Conservation (phyloP, 2,329 filamentous ascomycete genomes). For the Diaporthe amygdali region DNA sequence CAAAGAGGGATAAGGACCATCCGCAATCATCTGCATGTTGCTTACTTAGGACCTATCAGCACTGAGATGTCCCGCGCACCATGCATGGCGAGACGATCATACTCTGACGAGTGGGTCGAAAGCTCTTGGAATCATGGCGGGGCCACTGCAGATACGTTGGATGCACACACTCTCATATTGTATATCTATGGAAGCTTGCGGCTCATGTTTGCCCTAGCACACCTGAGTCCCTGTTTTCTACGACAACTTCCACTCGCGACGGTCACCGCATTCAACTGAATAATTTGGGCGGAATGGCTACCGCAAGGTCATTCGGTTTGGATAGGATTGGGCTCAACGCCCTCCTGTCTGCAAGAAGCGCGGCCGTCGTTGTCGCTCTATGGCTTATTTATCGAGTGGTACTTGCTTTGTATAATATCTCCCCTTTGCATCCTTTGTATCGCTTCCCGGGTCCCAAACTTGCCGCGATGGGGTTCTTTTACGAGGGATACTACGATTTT, state of each 20-base stretch:
- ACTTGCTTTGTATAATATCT: conserved; percentile 11
- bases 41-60: not conserved
- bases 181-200: too few relatives aligned
- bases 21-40: not conserved
- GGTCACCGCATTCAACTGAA: not conserved
- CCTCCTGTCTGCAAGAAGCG: not conserved
- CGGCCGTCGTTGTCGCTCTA: not conserved
- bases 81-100: not conserved
- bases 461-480: conserved; percentile 3
- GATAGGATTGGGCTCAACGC: not conserved
- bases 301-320: not conserved
- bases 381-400: not conserved
- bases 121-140: not conserved
- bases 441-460: conserved; percentile 2
- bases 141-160: not conserved
- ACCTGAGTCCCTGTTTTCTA: not conserved
- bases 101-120: not conserved
- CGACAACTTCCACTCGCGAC: too few relatives aligned
- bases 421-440: conserved; percentile 5
- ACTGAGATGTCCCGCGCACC: not conserved
- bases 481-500: conserved; percentile 15
- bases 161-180: not conserved
- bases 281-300: not conserved
- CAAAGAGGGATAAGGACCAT: not conserved
- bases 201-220: not conserved